These are phyloP conservation scores for Aspergillus transmontanensis DNA, from an alignment of 2,329 filamentous ascomycete species.

Conservation along the genomic window DNA sequence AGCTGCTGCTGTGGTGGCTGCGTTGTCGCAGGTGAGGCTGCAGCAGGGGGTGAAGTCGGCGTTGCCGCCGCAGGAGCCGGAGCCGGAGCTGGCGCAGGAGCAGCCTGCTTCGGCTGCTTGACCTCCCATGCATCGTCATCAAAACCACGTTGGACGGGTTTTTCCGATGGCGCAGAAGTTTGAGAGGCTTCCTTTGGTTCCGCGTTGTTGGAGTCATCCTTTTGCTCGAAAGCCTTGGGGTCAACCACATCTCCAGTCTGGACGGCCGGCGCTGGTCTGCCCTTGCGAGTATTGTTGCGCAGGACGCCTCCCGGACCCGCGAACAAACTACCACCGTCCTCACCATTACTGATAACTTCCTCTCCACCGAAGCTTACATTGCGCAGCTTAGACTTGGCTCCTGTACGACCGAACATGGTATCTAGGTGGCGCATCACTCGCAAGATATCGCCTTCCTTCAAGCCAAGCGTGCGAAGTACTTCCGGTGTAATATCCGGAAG, in stretches of 20 bases:
- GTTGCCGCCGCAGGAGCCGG: constrained; percentile 42
- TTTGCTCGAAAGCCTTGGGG: constrained; percentile 77
- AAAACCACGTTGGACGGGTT: constrained; percentile 65
- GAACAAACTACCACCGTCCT: constrained; percentile 74
- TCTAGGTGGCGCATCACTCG: constrained; percentile 91
- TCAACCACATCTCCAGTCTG: constrained; percentile 85
- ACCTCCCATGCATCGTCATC: constrained; percentile 98
- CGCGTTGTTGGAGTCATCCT: constrained; percentile 51
- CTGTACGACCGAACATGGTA: constrained; percentile 70
- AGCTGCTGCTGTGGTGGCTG: constrained; percentile 43
- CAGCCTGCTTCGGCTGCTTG: constrained; percentile 71
- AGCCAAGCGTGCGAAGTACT: constrained; percentile 81
- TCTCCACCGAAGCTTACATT: constrained; percentile 57
- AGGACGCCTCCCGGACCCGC: constrained; percentile 88
- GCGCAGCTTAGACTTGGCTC: constrained; percentile 56
- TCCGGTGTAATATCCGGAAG: constrained; percentile 84
- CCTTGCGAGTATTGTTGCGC: constrained; percentile 92
- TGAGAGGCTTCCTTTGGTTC: constrained; percentile 52
- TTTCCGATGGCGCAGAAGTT: constrained; percentile 51
- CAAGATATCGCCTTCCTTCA: constrained; percentile 95
- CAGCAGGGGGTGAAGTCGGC: constrained; percentile 22
- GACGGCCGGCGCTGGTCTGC: constrained; percentile 81
- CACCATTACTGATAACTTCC: constrained; percentile 59
- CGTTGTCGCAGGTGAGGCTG: constrained; percentile 39
- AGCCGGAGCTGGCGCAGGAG: constrained; percentile 45